Base-by-base conservation (phyloP, 192 early-diverging fungal genomes). In the Thamnidium elegans region DNA sequence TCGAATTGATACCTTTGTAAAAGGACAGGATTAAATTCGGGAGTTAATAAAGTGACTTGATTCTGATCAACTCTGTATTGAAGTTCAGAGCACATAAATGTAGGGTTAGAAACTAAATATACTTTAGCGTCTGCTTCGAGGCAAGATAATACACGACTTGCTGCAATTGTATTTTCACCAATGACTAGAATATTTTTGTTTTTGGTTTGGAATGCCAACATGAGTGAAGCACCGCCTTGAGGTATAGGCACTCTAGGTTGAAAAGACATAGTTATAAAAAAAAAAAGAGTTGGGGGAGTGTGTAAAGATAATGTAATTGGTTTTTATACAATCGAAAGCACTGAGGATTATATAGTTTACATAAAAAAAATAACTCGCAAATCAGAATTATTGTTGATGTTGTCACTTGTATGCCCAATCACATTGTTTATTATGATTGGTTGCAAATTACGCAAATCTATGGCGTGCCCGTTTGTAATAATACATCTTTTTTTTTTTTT, bases 101-200 rank as follows among this genome's bases (percentile, higher is more conserved):
- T 21, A 42, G 42, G 30, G n/a, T 79, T 63, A 4, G 74, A 66
- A 15, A 87, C 71, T 11, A 94, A 50, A 9, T 84, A 83, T 30
- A 92, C 88, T 15, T 67, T 62, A 15, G 89, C 88, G 43, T 80
- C 83, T 13, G 90, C 87, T 53, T 90, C 90, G 13, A 91, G 76
- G 26, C 82, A 84, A 69, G 85, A 82, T 21, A 88, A 72, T 7
- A 87, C 85, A 14, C 90, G 79, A 36, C 76, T 86, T n/a, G 84
- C 81, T 15, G 90, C 87, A 54, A 84, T 76, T 48, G 78, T 60
- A 19, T 84, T 87, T 10, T 76, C 72, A 47, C 92, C 92, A 56
- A 94, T 79, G 7, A 94, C 83, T 0, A 92, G 62, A 7, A 90
- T 80, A 36, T 80, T 67, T 55, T 81, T 83, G 1, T 66, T 69